Percentiles rank a stretch among this genome's conserved stretches.
Conservation (phyloP, 768 basidiomycete species). For the Phylloporus sp. region DNA sequence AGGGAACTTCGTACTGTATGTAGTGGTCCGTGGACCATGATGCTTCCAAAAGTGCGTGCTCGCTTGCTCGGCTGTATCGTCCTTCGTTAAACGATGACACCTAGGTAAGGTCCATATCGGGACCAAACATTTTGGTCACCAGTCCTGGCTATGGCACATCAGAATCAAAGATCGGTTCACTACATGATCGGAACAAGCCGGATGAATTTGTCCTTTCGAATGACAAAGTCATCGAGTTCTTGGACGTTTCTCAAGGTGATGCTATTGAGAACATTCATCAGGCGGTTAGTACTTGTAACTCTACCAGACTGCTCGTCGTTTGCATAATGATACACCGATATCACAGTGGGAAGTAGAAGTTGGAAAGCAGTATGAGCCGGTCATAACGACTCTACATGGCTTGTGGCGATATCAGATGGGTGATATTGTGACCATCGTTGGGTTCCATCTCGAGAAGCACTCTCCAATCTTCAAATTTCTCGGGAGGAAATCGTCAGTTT, state of each 20-base stretch:
- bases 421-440: background rate
- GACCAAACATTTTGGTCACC: constrained; percentile 1
- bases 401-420: background rate
- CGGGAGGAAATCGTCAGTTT: background rate
- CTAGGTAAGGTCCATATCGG: constrained; percentile 15
- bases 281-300: no score
- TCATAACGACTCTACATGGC: background rate
- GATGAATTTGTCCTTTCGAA: constrained; percentile 9
- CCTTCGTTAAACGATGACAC: no score
- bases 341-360: background rate
- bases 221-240: background rate
- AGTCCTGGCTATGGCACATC: constrained; percentile 9
- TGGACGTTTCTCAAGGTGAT: background rate
- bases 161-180: constrained; percentile 2
- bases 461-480: background rate
- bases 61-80: no score
- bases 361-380: background rate
- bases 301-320: background rate
- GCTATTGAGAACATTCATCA: background rate
- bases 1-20: background rate
- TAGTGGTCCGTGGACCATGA: no score
- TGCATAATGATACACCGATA: background rate
- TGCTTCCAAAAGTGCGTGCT: no score
- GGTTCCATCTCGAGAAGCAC: background rate
- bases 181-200: background rate